Evolutionary conservation across 2,329 filamentous ascomycete species (phyloP), one percentile per base, ranked within the genome.

Genomic region (Pseudocercospora cruenta): DNA sequence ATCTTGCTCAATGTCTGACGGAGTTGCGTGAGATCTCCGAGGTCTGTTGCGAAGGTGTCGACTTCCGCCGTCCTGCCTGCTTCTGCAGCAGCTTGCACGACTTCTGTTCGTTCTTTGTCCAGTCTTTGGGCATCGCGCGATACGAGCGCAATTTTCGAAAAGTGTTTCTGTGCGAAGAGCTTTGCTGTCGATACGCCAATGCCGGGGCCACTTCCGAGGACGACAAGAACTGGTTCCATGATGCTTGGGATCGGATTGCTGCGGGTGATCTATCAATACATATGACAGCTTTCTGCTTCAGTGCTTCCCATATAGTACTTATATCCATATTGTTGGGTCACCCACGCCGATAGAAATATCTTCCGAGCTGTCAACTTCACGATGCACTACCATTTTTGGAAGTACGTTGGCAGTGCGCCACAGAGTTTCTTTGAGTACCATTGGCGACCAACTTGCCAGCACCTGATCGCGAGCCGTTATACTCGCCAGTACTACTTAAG

Each of bases 161-260:
- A 69, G 31, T 61, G 57, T 4, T 58, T 62, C 21, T 58, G 36
- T 4, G 65, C 65, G 22, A 67, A 69, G 12, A 45, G 54, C 26
- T 65, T 66, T 12, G 67, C 67, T 14, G 67, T 69, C 4, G 65
- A 33, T 24, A 64, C 24, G 4, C 67, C 67, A 19, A 69, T 69
- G 19, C 67, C 67, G 5, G 67, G 67, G 4, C 67, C 65, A 1
- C 51, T 62, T 36, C 65, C 65, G 6, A 67, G 53, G 45, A 67
- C 58, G 33, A 64, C 47, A 12, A 67, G 61, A 16, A 67, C 31
- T 12, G 65, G 58, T 19, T 43, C 31, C 45, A 60, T 67, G 45
- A 12, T 54, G 53, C 22, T 43, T 53, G 31, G 19, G 49, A 39
- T 1, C n/a, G n/a, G 22, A 21, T 12, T 3, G 28, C 28, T 39